phyloP scores from a whole-genome alignment of 805 yeast genomes.

The Candida insectalens region DNA sequence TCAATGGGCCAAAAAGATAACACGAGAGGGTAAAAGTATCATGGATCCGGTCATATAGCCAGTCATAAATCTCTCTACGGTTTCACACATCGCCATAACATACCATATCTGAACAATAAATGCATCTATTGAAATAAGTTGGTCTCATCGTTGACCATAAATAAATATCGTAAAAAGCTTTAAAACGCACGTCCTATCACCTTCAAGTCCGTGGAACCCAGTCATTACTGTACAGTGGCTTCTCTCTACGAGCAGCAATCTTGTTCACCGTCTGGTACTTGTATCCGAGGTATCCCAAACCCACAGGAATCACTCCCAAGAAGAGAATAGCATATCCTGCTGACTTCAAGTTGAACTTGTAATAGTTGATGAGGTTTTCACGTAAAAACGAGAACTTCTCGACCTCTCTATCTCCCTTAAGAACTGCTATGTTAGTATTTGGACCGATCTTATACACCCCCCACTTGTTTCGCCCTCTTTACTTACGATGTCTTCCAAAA shows the following conservation, averaged over 20 bases:
- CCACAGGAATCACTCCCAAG: slow-evolving; percentile 24
- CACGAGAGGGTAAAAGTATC: slow-evolving; percentile 33
- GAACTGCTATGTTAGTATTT: slow-evolving; percentile 10
- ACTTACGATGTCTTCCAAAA: slow-evolving; percentile 26
- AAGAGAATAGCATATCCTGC: slow-evolving; percentile 19
- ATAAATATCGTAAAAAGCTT: too few species aligned
- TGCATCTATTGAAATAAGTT: too few species aligned
- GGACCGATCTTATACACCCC: neutral
- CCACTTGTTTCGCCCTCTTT: neutral
- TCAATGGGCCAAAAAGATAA: slow-evolving; percentile 68
- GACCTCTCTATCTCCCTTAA: slow-evolving; percentile 22
- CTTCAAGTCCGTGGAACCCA: slow-evolving; percentile 19
- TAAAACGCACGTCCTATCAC: too few species aligned
- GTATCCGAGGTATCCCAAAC: slow-evolving; percentile 22
- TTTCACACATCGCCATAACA: too few species aligned
- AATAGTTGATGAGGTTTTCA: slow-evolving; percentile 21
- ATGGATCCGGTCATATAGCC: slow-evolving; percentile 26
- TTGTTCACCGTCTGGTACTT: slow-evolving; percentile 20
- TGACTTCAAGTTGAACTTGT: slow-evolving; percentile 22
- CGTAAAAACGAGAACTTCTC: slow-evolving; percentile 22
- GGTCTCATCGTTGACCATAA: too few species aligned
- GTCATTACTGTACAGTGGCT: slow-evolving; percentile 17
- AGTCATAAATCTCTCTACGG: too few species aligned
- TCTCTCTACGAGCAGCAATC: slow-evolving; percentile 22
- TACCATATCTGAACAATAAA: too few species aligned